Evolutionary conservation across 1,284 basidiomycete species (phyloP), one percentile per base, ranked within the genome.

Genomic region (Trichosporon inkin): DNA sequence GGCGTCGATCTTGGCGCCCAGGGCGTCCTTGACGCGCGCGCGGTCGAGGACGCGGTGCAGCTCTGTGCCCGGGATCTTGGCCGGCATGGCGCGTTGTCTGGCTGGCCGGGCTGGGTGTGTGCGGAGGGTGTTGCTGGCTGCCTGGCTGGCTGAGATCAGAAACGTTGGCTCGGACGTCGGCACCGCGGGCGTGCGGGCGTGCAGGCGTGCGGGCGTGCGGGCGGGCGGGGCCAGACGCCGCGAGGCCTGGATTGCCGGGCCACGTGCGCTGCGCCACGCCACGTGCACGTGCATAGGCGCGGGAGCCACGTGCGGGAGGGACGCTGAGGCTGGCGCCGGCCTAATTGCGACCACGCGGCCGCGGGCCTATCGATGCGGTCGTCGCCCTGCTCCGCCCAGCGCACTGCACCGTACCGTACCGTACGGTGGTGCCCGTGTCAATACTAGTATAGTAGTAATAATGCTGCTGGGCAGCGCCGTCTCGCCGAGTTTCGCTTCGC

Each of bases 1-100:
- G 71, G 89, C 85, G 65, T 83, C 84, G 40, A 94, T 86, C 65
- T 85, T 80, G 4, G 72, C 72, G 0, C 86, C 84, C 17, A 75
- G 67, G 8, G 52, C 57, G 59, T 74, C 75, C 13, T 37, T 47
- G 16, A 55, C 47, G 36, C 67, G 61, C 1, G 71, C 68, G 13
- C 75, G 58, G 39, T 67, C 57, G 16, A 77, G 63, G 1, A 76
- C 72, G 32, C 67, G 56, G 24, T 64, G 57, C 6, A 74, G 64
- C 16, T 68, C 61, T 16, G 28, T 14, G 10, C 44, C 44, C 10
- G 44, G 19, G 44, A 49, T 49, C 7, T 24, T 22, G 22, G 28
- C n/a, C 14, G 22, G 24, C 44, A 49, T 49, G 36, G 36, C 16
- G 36, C 13, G 36, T 13, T 13, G 36, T 38, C 5, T 36, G 35